Conservation (phyloP, 108 stramenopile species). For the Asterionellopsis glacialis region DNA sequence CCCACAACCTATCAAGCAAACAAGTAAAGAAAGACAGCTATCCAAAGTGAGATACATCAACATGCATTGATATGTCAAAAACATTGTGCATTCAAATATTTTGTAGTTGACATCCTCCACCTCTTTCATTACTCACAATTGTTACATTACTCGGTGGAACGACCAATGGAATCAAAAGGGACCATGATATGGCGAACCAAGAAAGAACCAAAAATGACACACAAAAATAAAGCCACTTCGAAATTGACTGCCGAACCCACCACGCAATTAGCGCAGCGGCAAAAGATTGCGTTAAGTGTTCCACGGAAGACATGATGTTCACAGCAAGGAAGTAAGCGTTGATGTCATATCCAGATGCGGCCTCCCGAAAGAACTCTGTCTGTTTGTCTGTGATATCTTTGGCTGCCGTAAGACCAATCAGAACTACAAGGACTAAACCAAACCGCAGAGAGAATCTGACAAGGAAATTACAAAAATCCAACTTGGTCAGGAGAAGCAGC, state of each 20-base stretch:
- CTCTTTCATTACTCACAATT: not conserved
- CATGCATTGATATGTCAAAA: no score
- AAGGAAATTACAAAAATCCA: no score
- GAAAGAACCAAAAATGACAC: conserved; percentile 25
- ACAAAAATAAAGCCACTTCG: conserved; percentile 7
- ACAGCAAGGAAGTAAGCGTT: conserved; percentile 41
- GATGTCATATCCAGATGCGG: conserved; percentile 19
- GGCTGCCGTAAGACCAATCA: conserved; percentile 30
- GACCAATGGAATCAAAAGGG: conserved; percentile 28
- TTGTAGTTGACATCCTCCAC: no score
- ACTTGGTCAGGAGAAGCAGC: no score
- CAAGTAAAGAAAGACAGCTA: no score
- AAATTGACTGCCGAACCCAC: conserved; percentile 21
- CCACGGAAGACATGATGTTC: conserved; percentile 27
- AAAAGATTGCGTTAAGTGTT: conserved; percentile 21
- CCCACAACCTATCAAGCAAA: conserved; percentile 5
- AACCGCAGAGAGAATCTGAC: conserved; percentile 25
- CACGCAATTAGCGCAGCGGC: conserved; percentile 28
- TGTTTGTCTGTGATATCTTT: conserved; percentile 27
- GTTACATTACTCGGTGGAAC: conserved; percentile 29
- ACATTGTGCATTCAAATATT: no score
- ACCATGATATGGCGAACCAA: conserved; percentile 38
- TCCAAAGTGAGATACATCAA: no score
- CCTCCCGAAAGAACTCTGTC: conserved; percentile 47
- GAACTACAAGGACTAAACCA: conserved; percentile 28